These are phyloP conservation scores for Pseudocercospora musae DNA, from an alignment of 2,329 filamentous ascomycete species.

Conservation along the genomic window DNA sequence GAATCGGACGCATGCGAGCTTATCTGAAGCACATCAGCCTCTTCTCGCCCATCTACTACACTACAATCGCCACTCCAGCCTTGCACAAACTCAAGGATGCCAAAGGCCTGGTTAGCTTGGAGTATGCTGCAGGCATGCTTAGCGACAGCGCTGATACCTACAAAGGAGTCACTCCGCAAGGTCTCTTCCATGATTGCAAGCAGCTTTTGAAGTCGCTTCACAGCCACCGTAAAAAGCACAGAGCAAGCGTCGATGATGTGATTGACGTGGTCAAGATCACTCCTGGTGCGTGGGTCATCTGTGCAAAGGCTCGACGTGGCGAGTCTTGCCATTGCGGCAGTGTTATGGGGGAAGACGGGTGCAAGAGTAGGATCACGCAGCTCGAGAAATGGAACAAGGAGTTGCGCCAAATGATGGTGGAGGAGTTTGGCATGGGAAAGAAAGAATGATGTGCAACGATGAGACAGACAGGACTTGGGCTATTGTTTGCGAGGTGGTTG, in stretches of 20 bases:
- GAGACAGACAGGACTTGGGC: too few relatives aligned
- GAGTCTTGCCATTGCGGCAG: background rate
- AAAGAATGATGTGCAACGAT: background rate
- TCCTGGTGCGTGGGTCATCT: background rate
- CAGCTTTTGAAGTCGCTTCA: background rate
- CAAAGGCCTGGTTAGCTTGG: background rate
- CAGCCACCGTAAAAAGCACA: background rate
- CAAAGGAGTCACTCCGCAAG: background rate
- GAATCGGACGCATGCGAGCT: slow-evolving; percentile 5
- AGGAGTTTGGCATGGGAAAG: background rate
- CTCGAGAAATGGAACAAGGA: background rate
- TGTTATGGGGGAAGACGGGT: background rate
- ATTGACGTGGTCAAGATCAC: background rate
- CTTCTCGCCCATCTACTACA: background rate
- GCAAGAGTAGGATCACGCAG: background rate
- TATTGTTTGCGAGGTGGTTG: too few relatives aligned
- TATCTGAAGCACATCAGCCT: background rate
- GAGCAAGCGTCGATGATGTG: background rate
- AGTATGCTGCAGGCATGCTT: background rate
- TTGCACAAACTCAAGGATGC: slow-evolving; percentile 12
- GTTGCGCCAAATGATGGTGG: background rate
- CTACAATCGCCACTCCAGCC: background rate
- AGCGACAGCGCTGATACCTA: background rate
- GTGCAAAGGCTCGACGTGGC: background rate
- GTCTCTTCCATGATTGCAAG: background rate